Evolutionary conservation across 441 rosid species (phyloP).

Genomic region (Populus hybrid): DNA sequence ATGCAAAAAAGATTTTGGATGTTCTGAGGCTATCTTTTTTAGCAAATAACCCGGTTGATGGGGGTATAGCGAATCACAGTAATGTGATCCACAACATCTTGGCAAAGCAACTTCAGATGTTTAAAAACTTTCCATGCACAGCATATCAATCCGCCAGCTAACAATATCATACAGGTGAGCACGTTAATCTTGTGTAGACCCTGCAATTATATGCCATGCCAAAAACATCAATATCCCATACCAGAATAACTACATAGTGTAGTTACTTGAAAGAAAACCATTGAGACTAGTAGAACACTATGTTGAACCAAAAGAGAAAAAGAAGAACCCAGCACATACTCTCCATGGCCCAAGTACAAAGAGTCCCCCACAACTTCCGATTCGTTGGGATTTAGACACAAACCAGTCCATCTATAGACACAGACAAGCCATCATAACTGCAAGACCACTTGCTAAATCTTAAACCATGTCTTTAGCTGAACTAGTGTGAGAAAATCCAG

Average conservation of each 20-base stretch:
- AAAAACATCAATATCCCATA: slow-evolving; percentile 58
- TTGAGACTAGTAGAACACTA: slow-evolving; percentile 22
- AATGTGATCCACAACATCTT: slow-evolving; percentile 42
- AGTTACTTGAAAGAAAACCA: slow-evolving; percentile 37
- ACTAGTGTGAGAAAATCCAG: slow-evolving; percentile 22
- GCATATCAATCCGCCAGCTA: slow-evolving; percentile 80
- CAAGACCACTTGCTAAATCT: slow-evolving; percentile 24
- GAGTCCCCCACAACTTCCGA: slow-evolving; percentile 15
- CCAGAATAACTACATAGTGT: slow-evolving; percentile 32
- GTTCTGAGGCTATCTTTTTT: slow-evolving; percentile 32
- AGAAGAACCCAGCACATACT: slow-evolving; percentile 27
- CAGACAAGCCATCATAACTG: slow-evolving; percentile 24
- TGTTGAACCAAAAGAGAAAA: slow-evolving; percentile 25
- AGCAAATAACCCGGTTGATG: slow-evolving; percentile 25
- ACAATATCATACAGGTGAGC: slow-evolving; percentile 61
- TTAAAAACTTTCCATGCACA: slow-evolving; percentile 68
- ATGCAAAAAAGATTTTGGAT: slow-evolving; percentile 18
- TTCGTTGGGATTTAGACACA: slow-evolving; percentile 22
- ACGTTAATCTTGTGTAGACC: slow-evolving; percentile 64
- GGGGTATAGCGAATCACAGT: slow-evolving; percentile 20
- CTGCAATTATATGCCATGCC: slow-evolving; percentile 84
- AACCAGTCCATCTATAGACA: slow-evolving; percentile 25
- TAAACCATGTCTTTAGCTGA: slow-evolving; percentile 18
- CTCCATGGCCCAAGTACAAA: slow-evolving; percentile 25
- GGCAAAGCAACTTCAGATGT: slow-evolving; percentile 50